phyloP scores from a whole-genome alignment of 495 filamentous ascomycete species.

The Elaphomyces granulatus region DNA sequence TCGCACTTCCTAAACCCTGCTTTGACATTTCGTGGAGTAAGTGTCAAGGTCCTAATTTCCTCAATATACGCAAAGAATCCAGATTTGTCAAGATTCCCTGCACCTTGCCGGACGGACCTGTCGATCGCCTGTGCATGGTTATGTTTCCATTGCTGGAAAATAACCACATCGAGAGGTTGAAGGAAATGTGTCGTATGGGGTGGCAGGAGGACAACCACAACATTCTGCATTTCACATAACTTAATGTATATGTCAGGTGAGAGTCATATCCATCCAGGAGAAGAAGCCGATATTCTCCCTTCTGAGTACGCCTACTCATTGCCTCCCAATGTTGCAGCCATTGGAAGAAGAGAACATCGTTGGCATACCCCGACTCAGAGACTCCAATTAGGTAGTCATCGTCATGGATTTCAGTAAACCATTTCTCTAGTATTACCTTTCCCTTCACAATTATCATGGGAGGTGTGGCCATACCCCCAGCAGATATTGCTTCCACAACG shows the following conservation, averaged over 20 bases:
- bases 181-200: conserved; percentile 2
- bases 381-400: neutral
- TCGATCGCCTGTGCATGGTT: too few species aligned
- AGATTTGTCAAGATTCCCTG: too few species aligned
- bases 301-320: neutral
- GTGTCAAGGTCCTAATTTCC: too few species aligned
- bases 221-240: conserved; percentile 1
- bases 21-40: too few species aligned
- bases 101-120: too few species aligned
- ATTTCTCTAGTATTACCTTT: neutral
- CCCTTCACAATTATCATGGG: conserved; percentile 7
- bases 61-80: too few species aligned
- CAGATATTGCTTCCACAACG: conserved; percentile 3
- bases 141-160: too few species aligned
- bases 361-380: conserved; percentile 1
- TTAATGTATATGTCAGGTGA: conserved; percentile 1
- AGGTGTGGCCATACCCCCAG: conserved; percentile 3
- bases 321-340: conserved; percentile 1
- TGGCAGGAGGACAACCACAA: neutral
- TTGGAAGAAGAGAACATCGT: neutral
- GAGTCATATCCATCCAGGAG: conserved; percentile 1
- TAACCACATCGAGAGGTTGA: conserved; percentile 2
- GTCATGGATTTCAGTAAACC: neutral
- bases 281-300: conserved; percentile 1
- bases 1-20: too few species aligned